phyloP scores from a whole-genome alignment of 2,329 filamentous ascomycete species.

The Gaeumannomyces sp. region DNA sequence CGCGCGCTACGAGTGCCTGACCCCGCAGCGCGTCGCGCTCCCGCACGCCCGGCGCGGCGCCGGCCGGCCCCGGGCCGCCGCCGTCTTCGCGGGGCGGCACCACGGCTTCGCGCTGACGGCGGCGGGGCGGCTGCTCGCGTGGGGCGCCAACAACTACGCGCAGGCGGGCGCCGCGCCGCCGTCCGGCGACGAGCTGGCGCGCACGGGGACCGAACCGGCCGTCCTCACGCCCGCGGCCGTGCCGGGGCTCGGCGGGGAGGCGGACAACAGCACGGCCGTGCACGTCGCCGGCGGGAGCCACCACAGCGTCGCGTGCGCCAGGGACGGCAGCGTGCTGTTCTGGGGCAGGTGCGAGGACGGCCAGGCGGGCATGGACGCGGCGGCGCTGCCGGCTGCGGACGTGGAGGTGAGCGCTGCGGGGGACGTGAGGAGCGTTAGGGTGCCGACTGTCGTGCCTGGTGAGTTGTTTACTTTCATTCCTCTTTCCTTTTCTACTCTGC shows the following conservation, averaged over 20 bases:
- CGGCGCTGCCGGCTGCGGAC: constrained; percentile 26
- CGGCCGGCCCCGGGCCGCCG: neutral
- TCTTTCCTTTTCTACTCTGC: neutral
- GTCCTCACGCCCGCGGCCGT: constrained; percentile 9
- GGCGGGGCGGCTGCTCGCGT: constrained; percentile 29
- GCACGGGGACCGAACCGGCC: neutral
- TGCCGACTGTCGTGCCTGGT: constrained; percentile 1
- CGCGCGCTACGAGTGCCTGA: constrained; percentile 1
- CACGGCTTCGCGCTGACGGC: constrained; percentile 45
- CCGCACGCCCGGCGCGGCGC: neutral
- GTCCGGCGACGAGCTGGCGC: constrained; percentile 36
- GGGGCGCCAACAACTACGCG: constrained; percentile 32
- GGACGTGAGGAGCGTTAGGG: neutral
- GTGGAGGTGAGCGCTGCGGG: neutral
- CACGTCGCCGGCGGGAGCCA: constrained; percentile 45
- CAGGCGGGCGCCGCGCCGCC: constrained; percentile 41
- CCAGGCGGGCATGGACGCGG: constrained; percentile 32
- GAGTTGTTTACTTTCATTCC: neutral
- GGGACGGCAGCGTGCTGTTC: constrained; percentile 28
- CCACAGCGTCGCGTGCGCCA: constrained; percentile 45
- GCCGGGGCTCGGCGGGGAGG: neutral
- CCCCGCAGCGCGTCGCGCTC: constrained; percentile 3
- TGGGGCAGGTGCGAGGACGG: constrained; percentile 34
- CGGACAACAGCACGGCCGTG: constrained; percentile 51
- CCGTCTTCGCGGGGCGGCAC: constrained; percentile 53